Conservation (phyloP, 2,329 filamentous ascomycete genomes). For the Penicillium sp. region DNA sequence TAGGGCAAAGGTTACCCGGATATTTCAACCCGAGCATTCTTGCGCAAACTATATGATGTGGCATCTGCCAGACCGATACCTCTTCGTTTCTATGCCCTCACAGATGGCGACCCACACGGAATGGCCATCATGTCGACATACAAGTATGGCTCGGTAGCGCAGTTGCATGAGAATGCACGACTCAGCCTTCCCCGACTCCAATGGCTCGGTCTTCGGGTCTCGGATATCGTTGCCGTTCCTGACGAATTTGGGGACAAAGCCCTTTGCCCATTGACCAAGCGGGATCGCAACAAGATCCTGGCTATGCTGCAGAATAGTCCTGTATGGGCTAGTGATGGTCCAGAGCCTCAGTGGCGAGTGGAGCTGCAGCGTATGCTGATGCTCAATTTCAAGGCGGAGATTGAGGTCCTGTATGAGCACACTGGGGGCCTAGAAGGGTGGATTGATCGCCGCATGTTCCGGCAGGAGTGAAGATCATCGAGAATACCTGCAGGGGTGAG, state of each 20-base stretch:
- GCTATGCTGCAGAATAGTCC: slow-evolving; percentile 54
- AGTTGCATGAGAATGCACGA: slow-evolving; percentile 54
- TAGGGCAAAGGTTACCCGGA: slow-evolving; percentile 68
- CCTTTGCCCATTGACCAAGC: slow-evolving; percentile 50
- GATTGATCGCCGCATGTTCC: slow-evolving; percentile 42
- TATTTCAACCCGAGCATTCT: slow-evolving; percentile 56
- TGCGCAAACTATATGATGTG: slow-evolving; percentile 48
- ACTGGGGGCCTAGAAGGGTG: slow-evolving; percentile 45
- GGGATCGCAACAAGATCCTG: slow-evolving; percentile 58
- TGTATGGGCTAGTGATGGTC: slow-evolving; percentile 45
- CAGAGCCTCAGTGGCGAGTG: slow-evolving; percentile 47
- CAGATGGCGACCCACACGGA: slow-evolving; percentile 65
- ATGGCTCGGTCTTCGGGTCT: slow-evolving; percentile 60
- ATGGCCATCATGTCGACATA: slow-evolving; percentile 64
- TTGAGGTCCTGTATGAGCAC: slow-evolving; percentile 55
- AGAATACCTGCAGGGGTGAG: not conserved
- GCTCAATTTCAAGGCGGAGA: slow-evolving; percentile 63
- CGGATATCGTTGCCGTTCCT: slow-evolving; percentile 37
- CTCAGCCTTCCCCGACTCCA: slow-evolving; percentile 50
- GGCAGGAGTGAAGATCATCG: slow-evolving; percentile 11
- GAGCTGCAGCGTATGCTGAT: slow-evolving; percentile 64
- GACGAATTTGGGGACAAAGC: slow-evolving; percentile 24
- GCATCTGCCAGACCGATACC: slow-evolving; percentile 21
- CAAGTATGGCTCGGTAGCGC: slow-evolving; percentile 60
- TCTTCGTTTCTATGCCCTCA: slow-evolving; percentile 53